These are phyloP conservation scores for Wallacemonas sp. DNA, from an alignment of 208 protist species.

Conservation along the genomic window DNA sequence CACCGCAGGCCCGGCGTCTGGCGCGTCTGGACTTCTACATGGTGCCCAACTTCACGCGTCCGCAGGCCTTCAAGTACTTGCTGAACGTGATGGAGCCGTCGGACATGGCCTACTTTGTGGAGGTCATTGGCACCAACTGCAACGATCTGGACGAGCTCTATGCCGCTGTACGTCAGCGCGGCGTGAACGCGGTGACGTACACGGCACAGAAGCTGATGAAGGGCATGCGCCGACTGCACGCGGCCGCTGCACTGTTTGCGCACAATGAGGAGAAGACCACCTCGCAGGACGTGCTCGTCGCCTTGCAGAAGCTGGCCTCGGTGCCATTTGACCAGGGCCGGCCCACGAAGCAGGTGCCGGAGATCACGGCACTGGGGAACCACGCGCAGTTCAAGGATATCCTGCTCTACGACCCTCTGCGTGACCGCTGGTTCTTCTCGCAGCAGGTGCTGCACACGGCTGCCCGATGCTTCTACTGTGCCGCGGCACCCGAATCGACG, in stretches of 20 bases:
- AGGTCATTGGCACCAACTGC: constrained; percentile 77
- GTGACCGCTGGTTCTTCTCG: constrained; percentile 76
- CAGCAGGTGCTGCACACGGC: constrained; percentile 84
- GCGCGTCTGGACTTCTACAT: constrained; percentile 76
- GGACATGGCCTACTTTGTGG: constrained; percentile 73
- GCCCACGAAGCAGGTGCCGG: constrained; percentile 40
- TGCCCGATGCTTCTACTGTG: constrained; percentile 52
- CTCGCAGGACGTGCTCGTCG: constrained; percentile 34
- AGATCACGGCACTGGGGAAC: constrained; percentile 47
- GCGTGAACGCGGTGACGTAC: constrained; percentile 56
- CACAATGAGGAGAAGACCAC: constrained; percentile 23
- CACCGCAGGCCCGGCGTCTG: constrained; percentile 48
- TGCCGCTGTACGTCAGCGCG: constrained; percentile 61
- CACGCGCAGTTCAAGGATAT: constrained; percentile 59
- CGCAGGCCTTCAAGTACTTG: constrained; percentile 77
- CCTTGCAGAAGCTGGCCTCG: constrained; percentile 52
- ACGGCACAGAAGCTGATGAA: constrained; percentile 67
- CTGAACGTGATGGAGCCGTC: constrained; percentile 75
- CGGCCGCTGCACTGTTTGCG: constrained; percentile 21
- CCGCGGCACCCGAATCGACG: neutral
- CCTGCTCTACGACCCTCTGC: constrained; percentile 79
- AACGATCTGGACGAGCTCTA: constrained; percentile 87
- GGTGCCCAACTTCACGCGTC: constrained; percentile 69
- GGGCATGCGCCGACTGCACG: constrained; percentile 70
- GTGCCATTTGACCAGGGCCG: constrained; percentile 54